Conservation (phyloP, 2,329 filamentous ascomycete genomes). For the Alternaria alternata region DNA sequence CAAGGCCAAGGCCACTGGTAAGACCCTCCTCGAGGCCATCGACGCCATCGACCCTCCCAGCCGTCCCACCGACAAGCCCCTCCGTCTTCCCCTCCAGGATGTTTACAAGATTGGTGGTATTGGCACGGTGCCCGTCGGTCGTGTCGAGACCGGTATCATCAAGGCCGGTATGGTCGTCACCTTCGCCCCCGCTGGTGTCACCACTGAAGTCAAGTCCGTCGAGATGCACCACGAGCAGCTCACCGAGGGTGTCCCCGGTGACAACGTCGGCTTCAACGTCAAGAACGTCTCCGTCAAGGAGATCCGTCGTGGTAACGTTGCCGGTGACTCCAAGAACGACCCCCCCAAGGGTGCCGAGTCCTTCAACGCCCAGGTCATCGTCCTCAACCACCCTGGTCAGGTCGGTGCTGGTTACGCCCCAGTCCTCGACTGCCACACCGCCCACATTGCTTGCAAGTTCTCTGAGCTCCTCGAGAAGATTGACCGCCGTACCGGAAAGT, state of each 20-base stretch:
- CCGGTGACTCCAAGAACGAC: constrained; percentile 99
- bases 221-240: constrained; percentile 99
- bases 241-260: constrained; percentile 90
- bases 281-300: constrained; percentile 99
- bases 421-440: constrained; percentile 99
- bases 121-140: constrained; percentile 98
- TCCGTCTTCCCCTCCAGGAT: constrained; percentile 99
- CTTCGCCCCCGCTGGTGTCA: constrained; percentile 98
- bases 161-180: constrained; percentile 92
- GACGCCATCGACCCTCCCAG: constrained; percentile 91
- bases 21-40: constrained; percentile 99
- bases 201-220: constrained; percentile 99
- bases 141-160: constrained; percentile 98
- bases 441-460: constrained; percentile 99
- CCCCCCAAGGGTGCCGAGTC: constrained; percentile 86
- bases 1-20: constrained; percentile 88
- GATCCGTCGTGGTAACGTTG: constrained; percentile 99
- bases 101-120: constrained; percentile 99
- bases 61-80: constrained; percentile 98
- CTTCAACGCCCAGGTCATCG: constrained; percentile 99
- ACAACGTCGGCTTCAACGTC: constrained; percentile 99
- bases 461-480: constrained; percentile 99
- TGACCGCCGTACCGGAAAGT: constrained; percentile 99
- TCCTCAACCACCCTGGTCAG: constrained; percentile 99
- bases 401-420: constrained; percentile 99